phyloP scores from a whole-genome alignment of 148 eudicot genomes.

The Silene conica region DNA sequence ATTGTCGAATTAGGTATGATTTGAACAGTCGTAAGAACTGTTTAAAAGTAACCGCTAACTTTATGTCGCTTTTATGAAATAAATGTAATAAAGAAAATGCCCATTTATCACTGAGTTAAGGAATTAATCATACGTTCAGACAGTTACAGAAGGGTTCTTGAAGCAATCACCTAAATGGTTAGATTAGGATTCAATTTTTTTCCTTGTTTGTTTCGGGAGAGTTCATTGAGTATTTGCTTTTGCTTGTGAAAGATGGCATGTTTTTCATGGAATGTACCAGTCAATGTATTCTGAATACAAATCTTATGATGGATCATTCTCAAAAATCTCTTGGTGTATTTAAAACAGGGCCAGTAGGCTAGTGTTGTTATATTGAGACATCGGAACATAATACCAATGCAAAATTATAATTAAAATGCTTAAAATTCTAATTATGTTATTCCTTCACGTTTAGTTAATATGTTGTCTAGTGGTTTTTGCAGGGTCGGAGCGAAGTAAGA shows the following conservation, averaged over 20 bases:
- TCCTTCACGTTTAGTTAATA: neutral
- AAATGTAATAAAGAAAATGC: no score
- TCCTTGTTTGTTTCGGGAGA: no score
- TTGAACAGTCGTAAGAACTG: no score
- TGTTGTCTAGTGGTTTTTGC: constrained; percentile 12
- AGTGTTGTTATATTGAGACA: neutral
- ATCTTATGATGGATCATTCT: no score
- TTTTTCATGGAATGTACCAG: neutral
- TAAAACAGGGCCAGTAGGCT: neutral
- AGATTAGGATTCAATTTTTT: no score
- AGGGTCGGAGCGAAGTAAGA: constrained; percentile 35
- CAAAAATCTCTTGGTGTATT: no score
- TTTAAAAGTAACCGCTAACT: no score
- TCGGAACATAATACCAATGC: neutral
- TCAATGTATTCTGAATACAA: no score
- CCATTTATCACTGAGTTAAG: neutral
- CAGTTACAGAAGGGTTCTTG: neutral
- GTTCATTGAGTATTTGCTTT: neutral
- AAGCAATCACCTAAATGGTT: neutral
- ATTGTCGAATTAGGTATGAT: no score
- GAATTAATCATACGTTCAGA: neutral
- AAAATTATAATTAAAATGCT: neutral
- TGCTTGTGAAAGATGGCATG: neutral
- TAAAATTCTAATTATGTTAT: neutral
- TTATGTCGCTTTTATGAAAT: no score